Conservation (phyloP, 2,329 filamentous ascomycete species). For the Karstenula rhodostoma region DNA sequence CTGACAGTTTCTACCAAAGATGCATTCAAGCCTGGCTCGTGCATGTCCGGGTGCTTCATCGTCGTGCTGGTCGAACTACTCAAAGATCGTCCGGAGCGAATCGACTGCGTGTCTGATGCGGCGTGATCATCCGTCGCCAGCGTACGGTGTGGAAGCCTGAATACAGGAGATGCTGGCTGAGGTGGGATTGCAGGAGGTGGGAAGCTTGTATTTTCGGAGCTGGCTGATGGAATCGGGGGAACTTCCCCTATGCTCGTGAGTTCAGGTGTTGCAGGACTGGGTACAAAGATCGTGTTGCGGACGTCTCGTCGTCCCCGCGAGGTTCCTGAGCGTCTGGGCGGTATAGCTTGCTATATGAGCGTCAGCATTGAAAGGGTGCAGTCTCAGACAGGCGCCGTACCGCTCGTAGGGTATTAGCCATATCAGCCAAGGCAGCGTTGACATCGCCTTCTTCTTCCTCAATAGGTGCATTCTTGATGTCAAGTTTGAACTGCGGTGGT, state of each 20-base stretch:
- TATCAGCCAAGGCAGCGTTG: conserved; percentile 76
- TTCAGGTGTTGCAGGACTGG: conserved; percentile 54
- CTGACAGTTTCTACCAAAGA: conserved; percentile 94
- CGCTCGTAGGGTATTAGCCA: conserved; percentile 74
- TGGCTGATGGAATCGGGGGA: conserved; percentile 38
- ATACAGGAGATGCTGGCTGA: conserved; percentile 46
- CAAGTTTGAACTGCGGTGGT: conserved; percentile 73
- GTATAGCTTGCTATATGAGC: conserved; percentile 61
- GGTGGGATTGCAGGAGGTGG: conserved; percentile 35
- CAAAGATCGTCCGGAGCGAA: conserved; percentile 85
- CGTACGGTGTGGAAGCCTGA: conserved; percentile 44
- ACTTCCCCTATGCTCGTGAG: conserved; percentile 47
- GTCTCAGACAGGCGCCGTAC: conserved; percentile 45
- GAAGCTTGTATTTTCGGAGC: conserved; percentile 25
- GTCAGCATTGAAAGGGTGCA: conserved; percentile 25
- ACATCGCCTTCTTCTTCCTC: conserved; percentile 78
- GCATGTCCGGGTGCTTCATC: conserved; percentile 82
- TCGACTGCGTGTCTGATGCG: conserved; percentile 86
- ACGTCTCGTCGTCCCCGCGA: conserved; percentile 89
- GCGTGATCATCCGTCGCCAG: conserved; percentile 63
- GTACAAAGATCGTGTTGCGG: conserved; percentile 87
- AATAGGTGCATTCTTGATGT: conserved; percentile 80
- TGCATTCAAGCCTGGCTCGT: conserved; percentile 80
- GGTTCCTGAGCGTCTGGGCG: conserved; percentile 69
- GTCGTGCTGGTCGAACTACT: conserved; percentile 68